Conservation (phyloP, 352 stramenopile species). For the Globisporangium apiculatum region DNA sequence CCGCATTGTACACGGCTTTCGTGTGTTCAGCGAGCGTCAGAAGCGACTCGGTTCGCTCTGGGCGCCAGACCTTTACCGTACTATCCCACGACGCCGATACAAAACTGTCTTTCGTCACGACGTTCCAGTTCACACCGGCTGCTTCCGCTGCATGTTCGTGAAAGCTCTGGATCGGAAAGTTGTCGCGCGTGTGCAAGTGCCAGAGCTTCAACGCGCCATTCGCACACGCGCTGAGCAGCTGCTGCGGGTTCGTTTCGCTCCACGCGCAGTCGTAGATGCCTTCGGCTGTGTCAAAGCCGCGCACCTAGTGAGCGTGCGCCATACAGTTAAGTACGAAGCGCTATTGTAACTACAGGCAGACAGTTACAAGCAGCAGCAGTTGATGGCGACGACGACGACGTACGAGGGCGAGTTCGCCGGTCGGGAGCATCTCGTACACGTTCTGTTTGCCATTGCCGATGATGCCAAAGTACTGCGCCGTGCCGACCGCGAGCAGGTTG, state of each 20-base stretch:
- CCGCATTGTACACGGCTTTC: conserved; percentile 73
- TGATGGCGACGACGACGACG: conserved; percentile 5
- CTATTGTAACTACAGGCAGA: too few relatives aligned
- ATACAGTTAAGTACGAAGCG: too few relatives aligned
- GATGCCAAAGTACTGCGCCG: conserved; percentile 90
- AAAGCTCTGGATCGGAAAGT: conserved; percentile 86
- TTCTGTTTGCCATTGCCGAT: conserved; percentile 87
- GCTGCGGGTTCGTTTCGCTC: conserved; percentile 83
- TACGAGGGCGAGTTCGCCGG: conserved; percentile 52
- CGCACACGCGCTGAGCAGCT: conserved; percentile 82
- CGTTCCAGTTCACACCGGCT: conserved; percentile 87
- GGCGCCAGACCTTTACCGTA: conserved; percentile 85
- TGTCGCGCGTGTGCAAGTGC: conserved; percentile 82
- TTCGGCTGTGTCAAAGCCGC: conserved; percentile 86
- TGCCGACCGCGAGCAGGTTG: conserved; percentile 79
- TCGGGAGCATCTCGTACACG: conserved; percentile 72
- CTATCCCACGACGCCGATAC: conserved; percentile 83
- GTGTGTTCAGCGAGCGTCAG: conserved; percentile 74
- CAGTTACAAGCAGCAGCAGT: too few relatives aligned
- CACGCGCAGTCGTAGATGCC: conserved; percentile 88
- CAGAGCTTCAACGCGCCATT: conserved; percentile 88
- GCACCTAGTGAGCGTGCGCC: conserved; percentile 28
- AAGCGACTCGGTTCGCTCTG: conserved; percentile 59
- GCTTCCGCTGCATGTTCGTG: conserved; percentile 85
- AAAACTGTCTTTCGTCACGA: conserved; percentile 85